Base-by-base conservation (phyloP, 2,329 filamentous ascomycete genomes). In the Chaetomium olivaceum region DNA sequence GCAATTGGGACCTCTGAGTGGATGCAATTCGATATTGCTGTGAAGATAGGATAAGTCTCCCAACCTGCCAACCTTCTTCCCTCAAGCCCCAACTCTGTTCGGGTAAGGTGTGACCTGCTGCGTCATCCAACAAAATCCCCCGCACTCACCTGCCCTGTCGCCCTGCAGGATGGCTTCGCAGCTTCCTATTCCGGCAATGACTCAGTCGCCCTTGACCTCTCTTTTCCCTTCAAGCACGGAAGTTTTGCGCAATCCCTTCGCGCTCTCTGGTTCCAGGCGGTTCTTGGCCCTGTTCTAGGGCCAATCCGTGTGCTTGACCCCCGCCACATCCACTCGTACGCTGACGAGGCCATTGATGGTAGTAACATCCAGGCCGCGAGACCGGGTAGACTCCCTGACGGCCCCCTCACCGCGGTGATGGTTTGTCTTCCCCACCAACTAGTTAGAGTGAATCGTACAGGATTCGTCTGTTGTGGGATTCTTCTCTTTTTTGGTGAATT, bases 131-230 rank as follows among this genome's bases (percentile, higher is more conserved):
- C 33, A 16, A n/a, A 12, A 21, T 29, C 36, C 63, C 63, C 63
- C 57, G 58, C 63, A 61, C 39, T 46, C 31, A 36, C 52, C 50
- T 33, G 39, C 59, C 56, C 52, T 55, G 62, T 56, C 57, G 43
- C 48, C 46, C 11, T 43, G 52, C 23, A 6, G 25, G 4, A 39
- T 29, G 39, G 39, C 46, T 62, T 67, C 39, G 62, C 64, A 68
- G 66, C 68, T 69, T 69, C 68, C 68, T 69, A 50, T 55, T 69
- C 43, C 50, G 68, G 68, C 54, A 67, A 59, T 16, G 48, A 39
- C 52, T n/a, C 58, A 25, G 36, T 39, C n/a, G n/a, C 23, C 25
- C 25, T 29, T 1, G 7, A 12, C 25, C 23, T 29, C 25, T 7
- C 51, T 51, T 12, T 21, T 3, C 16, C 25, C 21, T 58, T 25